Conservation (phyloP, 805 yeast species). For the Candida sanyiensis region DNA sequence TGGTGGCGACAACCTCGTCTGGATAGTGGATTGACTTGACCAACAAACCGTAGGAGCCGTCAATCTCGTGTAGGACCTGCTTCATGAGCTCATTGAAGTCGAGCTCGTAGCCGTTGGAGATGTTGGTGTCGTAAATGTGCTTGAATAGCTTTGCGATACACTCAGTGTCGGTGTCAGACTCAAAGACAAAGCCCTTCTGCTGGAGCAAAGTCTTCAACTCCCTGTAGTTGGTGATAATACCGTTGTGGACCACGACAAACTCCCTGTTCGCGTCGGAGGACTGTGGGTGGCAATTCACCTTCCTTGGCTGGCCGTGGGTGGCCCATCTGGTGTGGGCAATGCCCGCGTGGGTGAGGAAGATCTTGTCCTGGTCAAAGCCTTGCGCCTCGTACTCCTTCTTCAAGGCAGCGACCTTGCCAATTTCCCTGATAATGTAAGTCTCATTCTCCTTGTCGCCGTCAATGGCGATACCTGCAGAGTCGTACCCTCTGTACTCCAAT, state of each 20-base stretch:
- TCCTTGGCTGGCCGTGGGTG: constrained; percentile 92
- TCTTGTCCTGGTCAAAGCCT: constrained; percentile 52
- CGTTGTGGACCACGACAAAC: constrained; percentile 93
- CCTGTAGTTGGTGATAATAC: constrained; percentile 94
- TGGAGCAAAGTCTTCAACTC: constrained; percentile 79
- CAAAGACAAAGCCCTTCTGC: constrained; percentile 77
- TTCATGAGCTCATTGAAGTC: constrained; percentile 92
- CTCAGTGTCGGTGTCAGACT: constrained; percentile 95
- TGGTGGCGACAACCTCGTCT: constrained; percentile 91
- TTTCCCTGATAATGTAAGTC: constrained; percentile 71
- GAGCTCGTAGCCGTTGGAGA: constrained; percentile 65
- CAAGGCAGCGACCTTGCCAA: constrained; percentile 86
- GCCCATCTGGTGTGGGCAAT: constrained; percentile 99
- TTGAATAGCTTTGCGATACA: constrained; percentile 94
- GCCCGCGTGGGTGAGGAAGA: constrained; percentile 83
- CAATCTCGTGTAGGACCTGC: constrained; percentile 85
- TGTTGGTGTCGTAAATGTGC: constrained; percentile 76
- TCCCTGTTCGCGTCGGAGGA: constrained; percentile 78
- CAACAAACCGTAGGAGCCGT: constrained; percentile 95
- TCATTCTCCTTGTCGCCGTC: constrained; percentile 80
- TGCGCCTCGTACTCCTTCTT: constrained; percentile 52
- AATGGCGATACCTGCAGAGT: constrained; percentile 93
- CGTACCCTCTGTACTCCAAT: constrained; percentile 97
- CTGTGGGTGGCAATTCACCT: constrained; percentile 91
- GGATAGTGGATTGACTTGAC: constrained; percentile 92